Evolutionary conservation across 768 basidiomycete genomes (phyloP).

Genomic region (Polyporus arcularius): DNA sequence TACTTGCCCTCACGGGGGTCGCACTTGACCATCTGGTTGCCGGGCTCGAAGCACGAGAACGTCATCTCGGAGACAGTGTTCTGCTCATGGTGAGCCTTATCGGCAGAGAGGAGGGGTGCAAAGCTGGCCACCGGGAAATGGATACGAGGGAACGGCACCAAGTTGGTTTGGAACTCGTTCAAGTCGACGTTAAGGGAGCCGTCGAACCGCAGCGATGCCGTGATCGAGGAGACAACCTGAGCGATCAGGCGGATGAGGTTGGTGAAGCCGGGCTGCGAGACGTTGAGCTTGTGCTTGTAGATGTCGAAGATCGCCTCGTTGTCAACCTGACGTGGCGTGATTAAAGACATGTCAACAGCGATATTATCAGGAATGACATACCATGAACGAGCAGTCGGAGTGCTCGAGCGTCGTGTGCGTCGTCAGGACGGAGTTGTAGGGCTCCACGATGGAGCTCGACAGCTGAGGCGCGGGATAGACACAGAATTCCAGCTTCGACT

Average conservation of each 20-base stretch:
- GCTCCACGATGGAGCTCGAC: slow-evolving; percentile 95
- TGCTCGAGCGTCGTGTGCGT: slow-evolving; percentile 99
- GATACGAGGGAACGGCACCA: slow-evolving; percentile 97
- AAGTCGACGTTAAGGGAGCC: slow-evolving; percentile 97
- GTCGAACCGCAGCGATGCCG: slow-evolving; percentile 95
- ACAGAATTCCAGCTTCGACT: slow-evolving; percentile 97
- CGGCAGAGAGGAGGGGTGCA: slow-evolving; percentile 92
- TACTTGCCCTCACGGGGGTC: slow-evolving; percentile 99
- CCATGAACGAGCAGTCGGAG: slow-evolving; percentile 99
- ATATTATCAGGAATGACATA: slow-evolving; percentile 29
- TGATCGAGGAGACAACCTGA: slow-evolving; percentile 97
- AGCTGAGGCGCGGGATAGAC: slow-evolving; percentile 94
- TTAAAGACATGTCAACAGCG: not conserved
- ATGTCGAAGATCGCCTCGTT: slow-evolving; percentile 99
- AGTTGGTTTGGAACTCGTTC: slow-evolving; percentile 98
- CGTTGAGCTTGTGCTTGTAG: slow-evolving; percentile 93
- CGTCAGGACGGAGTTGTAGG: slow-evolving; percentile 95
- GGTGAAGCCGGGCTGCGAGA: slow-evolving; percentile 82
- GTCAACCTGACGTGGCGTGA: slow-evolving; percentile 92
- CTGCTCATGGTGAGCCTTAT: slow-evolving; percentile 95
- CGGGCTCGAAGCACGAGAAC: slow-evolving; percentile 94
- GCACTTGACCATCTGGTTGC: slow-evolving; percentile 97
- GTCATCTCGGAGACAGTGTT: slow-evolving; percentile 99
- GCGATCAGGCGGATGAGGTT: slow-evolving; percentile 97
- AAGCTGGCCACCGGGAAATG: slow-evolving; percentile 98